Evolutionary conservation across 2,329 filamentous ascomycete species (phyloP).

Genomic region (Aspergillus ibericus): DNA sequence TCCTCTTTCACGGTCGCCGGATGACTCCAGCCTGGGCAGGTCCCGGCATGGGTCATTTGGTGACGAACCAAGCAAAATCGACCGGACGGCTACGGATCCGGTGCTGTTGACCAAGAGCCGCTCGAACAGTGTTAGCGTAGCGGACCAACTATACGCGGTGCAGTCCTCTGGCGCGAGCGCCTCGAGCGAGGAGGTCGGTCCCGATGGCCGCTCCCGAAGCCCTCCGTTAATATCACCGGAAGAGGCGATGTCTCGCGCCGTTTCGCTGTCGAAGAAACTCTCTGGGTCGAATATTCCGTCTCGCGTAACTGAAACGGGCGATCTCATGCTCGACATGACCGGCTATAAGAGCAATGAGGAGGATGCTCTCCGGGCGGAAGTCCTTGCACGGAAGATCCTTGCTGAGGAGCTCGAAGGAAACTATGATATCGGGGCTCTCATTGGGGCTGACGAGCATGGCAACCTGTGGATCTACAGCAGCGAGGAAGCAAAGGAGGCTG

Average conservation of each 20-base stretch:
- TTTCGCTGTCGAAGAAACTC: slow-evolving; percentile 81
- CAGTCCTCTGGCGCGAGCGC: slow-evolving; percentile 8
- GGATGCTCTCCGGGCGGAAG: slow-evolving; percentile 85
- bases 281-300: slow-evolving; percentile 89
- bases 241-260: slow-evolving; percentile 80
- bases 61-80: slow-evolving; percentile 42
- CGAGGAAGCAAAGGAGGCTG: slow-evolving; percentile 89
- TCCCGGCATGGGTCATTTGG: slow-evolving; percentile 31
- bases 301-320: slow-evolving; percentile 86
- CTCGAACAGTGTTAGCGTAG: slow-evolving; percentile 19
- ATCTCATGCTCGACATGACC: slow-evolving; percentile 97
- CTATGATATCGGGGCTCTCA: slow-evolving; percentile 93
- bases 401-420: slow-evolving; percentile 91
- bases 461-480: slow-evolving; percentile 99
- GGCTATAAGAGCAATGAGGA: slow-evolving; percentile 94
- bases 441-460: slow-evolving; percentile 90
- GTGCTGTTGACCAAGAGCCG: slow-evolving; percentile 47
- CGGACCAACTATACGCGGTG: slow-evolving; percentile 11
- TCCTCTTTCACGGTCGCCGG: slow-evolving; percentile 43
- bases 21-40: slow-evolving; percentile 28
- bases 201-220: slow-evolving; percentile 62
- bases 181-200: slow-evolving; percentile 16
- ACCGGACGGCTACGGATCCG: slow-evolving; percentile 57
- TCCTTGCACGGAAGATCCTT: slow-evolving; percentile 88
- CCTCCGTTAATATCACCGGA: slow-evolving; percentile 69